phyloP scores from a whole-genome alignment of 352 stramenopile species.

The Phytophthora multivora region DNA sequence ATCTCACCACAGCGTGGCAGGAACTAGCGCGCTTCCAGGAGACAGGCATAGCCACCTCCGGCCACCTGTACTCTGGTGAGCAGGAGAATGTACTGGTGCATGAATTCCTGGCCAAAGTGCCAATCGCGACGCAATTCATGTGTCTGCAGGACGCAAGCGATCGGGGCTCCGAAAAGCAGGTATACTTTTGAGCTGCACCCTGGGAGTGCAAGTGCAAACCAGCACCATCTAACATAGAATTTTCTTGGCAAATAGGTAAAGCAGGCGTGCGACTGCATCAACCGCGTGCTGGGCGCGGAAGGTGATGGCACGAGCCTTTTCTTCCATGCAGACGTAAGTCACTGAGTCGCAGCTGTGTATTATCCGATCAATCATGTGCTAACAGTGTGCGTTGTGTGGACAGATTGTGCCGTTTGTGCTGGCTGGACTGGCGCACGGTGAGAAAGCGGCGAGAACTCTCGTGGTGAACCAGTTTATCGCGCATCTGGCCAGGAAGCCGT shows the following conservation, averaged over 20 bases:
- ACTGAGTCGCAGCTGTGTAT: constrained; percentile 2
- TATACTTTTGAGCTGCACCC: constrained; percentile 17
- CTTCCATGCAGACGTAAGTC: constrained; percentile 68
- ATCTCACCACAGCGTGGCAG: constrained; percentile 51
- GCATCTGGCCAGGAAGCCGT: constrained; percentile 62
- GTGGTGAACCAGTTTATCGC: constrained; percentile 76
- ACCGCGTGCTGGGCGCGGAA: constrained; percentile 68
- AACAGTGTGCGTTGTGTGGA: not conserved
- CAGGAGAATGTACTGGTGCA: constrained; percentile 62
- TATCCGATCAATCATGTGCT: constrained; percentile 2
- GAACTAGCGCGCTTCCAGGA: constrained; percentile 73
- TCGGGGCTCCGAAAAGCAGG: constrained; percentile 59
- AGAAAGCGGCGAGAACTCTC: constrained; percentile 61
- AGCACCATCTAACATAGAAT: not conserved
- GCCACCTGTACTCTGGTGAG: constrained; percentile 36
- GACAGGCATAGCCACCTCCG: constrained; percentile 57
- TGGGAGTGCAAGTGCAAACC: not conserved
- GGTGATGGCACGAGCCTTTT: constrained; percentile 60
- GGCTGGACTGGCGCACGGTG: constrained; percentile 66
- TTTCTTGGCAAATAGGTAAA: constrained; percentile 55
- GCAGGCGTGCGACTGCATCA: constrained; percentile 72
- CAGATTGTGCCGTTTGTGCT: constrained; percentile 79
- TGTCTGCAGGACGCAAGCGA: constrained; percentile 85
- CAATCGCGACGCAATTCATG: constrained; percentile 66
- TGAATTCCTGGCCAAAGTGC: constrained; percentile 69